These are phyloP conservation scores for Gynochthodes officinalis DNA, from an alignment of 257 asterid genomes.

Conservation along the genomic window DNA sequence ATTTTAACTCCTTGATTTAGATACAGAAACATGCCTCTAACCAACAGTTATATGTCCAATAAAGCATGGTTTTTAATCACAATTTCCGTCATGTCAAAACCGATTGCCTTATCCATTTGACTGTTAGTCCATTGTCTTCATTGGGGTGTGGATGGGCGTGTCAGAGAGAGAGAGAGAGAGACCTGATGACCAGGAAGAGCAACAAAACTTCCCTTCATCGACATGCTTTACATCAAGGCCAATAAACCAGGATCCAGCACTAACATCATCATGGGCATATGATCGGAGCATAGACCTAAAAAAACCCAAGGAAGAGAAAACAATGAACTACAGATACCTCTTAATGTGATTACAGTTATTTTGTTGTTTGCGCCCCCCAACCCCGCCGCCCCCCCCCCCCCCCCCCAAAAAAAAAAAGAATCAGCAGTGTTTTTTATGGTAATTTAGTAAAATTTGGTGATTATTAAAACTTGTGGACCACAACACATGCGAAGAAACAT, in stretches of 20 bases:
- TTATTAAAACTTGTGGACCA: not conserved
- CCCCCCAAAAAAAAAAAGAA: no score
- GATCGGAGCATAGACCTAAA: conserved; percentile 56
- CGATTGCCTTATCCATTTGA: not conserved
- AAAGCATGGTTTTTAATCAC: not conserved
- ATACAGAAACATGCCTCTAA: not conserved
- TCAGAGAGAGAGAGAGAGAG: conserved; percentile 17
- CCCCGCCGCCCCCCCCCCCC: no score
- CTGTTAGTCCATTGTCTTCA: not conserved
- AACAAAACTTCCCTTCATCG: conserved; percentile 85
- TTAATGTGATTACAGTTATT: not conserved
- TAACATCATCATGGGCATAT: conserved; percentile 84
- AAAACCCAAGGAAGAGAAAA: not conserved
- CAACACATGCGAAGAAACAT: not conserved
- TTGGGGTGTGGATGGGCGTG: no score
- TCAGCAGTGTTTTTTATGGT: not conserved
- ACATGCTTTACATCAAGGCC: conserved; percentile 77
- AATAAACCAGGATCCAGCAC: conserved; percentile 89
- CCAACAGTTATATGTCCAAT: not conserved
- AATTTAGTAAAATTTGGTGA: not conserved
- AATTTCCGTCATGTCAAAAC: not conserved
- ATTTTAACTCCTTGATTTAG: no score
- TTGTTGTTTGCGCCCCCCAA: no score
- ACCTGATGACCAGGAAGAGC: conserved; percentile 87
- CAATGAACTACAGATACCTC: not conserved